These are phyloP conservation scores for Clavispora vitiphila DNA, from an alignment of 805 yeast species.

Conservation along the genomic window DNA sequence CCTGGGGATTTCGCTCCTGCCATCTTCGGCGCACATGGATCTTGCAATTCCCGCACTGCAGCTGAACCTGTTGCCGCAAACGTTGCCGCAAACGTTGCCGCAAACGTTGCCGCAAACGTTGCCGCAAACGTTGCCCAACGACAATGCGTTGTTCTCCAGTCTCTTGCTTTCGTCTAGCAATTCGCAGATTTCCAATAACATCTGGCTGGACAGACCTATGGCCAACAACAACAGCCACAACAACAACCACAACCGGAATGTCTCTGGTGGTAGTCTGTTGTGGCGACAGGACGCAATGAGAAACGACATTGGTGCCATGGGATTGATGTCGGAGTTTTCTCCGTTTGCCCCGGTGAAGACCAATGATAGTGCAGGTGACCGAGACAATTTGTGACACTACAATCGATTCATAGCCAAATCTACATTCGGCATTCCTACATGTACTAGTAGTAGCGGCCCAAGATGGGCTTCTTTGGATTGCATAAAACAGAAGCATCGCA, in stretches of 20 bases:
- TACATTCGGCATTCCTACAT: too few species aligned
- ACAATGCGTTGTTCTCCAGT: conserved; percentile 6
- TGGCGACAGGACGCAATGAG: conserved; percentile 11
- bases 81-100: conserved; percentile 1
- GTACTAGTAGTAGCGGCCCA: too few species aligned
- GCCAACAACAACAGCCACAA: conserved; percentile 2
- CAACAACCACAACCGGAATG: conserved; percentile 12
- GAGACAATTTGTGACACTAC: too few species aligned
- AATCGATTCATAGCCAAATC: too few species aligned
- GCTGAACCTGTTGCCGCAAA: background rate
- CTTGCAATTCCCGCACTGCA: conserved; percentile 1
- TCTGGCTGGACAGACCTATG: conserved; percentile 15
- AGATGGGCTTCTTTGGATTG: too few species aligned
- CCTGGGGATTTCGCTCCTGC: conserved; percentile 8
- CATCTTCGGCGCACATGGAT: conserved; percentile 4
- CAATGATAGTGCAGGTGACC: background rate
- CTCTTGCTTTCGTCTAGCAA: conserved; percentile 8
- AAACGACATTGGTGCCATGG: conserved; percentile 7
- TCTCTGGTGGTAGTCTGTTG: conserved; percentile 10
- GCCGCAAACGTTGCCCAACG: conserved; percentile 1
- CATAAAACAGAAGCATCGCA: background rate
- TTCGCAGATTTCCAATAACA: conserved; percentile 5
- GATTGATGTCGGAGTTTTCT: conserved; percentile 8
- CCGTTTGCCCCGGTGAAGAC: conserved; percentile 8
- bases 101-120: conserved; percentile 2